These are phyloP conservation scores for Ichthyophthirius multifiliis DNA, from an alignment of 169 alveolate species.

Conservation along the genomic window DNA sequence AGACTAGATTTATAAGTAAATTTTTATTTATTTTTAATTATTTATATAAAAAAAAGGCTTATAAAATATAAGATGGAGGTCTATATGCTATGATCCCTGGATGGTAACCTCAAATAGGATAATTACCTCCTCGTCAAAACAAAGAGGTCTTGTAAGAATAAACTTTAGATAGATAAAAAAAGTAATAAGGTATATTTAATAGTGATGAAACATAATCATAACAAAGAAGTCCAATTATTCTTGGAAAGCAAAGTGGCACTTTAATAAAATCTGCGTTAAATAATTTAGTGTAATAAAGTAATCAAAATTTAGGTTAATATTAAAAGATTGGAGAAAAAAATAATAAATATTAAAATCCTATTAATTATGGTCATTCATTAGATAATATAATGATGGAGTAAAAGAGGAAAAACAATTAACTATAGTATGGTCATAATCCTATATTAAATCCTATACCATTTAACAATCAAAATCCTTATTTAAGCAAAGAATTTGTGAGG, in stretches of 20 bases:
- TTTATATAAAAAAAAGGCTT: background rate
- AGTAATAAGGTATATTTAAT: background rate
- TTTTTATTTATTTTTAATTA: background rate
- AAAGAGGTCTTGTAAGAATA: background rate
- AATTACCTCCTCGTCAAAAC: constrained; percentile 11
- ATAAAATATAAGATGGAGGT: background rate
- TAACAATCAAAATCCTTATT: constrained; percentile 8
- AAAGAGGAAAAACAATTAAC: background rate
- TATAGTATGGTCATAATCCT: constrained; percentile 15
- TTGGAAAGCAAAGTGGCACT: background rate
- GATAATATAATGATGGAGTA: background rate
- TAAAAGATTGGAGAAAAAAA: constrained; percentile 5
- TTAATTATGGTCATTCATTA: background rate
- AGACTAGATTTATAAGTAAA: constrained; percentile 7
- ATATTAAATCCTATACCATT: constrained; percentile 11
- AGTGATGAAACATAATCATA: background rate
- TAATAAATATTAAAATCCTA: background rate
- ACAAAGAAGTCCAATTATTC: background rate
- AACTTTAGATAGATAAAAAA: background rate
- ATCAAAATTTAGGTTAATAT: background rate
- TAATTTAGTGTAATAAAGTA: background rate
- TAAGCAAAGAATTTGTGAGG: constrained; percentile 8
- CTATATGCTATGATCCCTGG: constrained; percentile 14
- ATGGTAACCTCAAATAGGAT: constrained; percentile 4
- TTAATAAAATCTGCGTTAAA: background rate